Evolutionary conservation across 768 basidiomycete species (phyloP).

Genomic region (Panaeolus cyanescens): DNA sequence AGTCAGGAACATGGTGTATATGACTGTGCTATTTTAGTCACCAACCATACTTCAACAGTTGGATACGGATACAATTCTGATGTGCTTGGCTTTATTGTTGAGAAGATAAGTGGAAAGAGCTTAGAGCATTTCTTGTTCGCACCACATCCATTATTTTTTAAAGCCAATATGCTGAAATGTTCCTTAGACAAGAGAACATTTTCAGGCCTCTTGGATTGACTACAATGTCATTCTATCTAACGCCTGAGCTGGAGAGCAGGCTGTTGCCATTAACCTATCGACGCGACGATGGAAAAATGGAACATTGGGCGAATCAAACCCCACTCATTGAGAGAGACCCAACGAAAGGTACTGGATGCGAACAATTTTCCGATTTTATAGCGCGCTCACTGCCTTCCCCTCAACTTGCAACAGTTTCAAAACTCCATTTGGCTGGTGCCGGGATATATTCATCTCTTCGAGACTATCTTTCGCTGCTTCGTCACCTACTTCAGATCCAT

Average conservation of each 20-base stretch:
- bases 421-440: conserved; percentile 23
- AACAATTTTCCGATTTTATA: not conserved
- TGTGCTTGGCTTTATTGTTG: conserved; percentile 26
- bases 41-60: conserved; percentile 14
- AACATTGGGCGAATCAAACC: conserved; percentile 13
- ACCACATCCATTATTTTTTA: not conserved
- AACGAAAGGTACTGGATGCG: conserved; percentile 15
- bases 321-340: conserved; percentile 26
- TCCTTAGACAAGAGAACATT: conserved; percentile 27
- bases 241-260: conserved; percentile 20
- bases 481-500: conserved; percentile 29
- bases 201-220: conserved; percentile 29
- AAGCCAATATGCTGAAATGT: not conserved
- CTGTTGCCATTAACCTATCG: conserved; percentile 20
- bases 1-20: not conserved
- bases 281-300: conserved; percentile 15
- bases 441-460: conserved; percentile 25
- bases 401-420: not conserved
- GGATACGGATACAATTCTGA: conserved; percentile 32
- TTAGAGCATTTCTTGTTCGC: conserved; percentile 31
- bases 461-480: conserved; percentile 29
- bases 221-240: conserved; percentile 27
- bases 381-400: not conserved
- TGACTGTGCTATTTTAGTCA: not conserved
- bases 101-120: conserved; percentile 22